Evolutionary conservation across 2,329 filamentous ascomycete genomes (phyloP), one percentile per base, ranked within the genome.

Genomic region (Pezicula carpinea): DNA sequence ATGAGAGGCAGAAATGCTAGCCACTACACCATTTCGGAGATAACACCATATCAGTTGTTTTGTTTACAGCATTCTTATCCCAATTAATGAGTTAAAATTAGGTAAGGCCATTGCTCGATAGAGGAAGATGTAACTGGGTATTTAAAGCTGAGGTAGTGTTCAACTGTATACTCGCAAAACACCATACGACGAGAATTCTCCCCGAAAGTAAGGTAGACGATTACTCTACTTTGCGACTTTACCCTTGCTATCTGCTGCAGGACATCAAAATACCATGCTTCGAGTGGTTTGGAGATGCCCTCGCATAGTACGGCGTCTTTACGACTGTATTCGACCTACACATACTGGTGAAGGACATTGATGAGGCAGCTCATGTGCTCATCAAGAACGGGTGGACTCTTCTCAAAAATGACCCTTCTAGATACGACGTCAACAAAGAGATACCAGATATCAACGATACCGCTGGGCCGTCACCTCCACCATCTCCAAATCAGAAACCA

Each of bases 301-400:
- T 61, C 31, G 52, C 36, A n/a, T 21, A 42, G 3, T 53, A 58
- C 39, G 57, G 53, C 11, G 59, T 60, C 7, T 55, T 56, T 5
- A 59, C 56, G n/a, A 49, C 50, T 14, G 48, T 61, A 11, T 61
- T 60, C 48, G 46, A 53, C 22, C 38, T 60, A 3, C 45, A 57
- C 34, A 36, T 61, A 5, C 50, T 59, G 14, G 57, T 59, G 4
- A 42, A 43, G 11, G 46, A 59, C 31, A 52, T 59, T 32, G 46
- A 53, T 13, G 22, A 51, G 36, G 55, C 57, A 15, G 48, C 51
- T 29, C 18, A 40, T 14, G 46, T 49, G 10, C 46, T 59, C 2
- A 45, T 38, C 4, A 26, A 46, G 22, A 31, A 39, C 17, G 54
- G 54, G 31, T 58, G 55, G 54, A 23, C 31, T 23, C 29, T 43